Base-by-base conservation (phyloP, 129 eudicot species). In the Pulicaria dysenterica region DNA sequence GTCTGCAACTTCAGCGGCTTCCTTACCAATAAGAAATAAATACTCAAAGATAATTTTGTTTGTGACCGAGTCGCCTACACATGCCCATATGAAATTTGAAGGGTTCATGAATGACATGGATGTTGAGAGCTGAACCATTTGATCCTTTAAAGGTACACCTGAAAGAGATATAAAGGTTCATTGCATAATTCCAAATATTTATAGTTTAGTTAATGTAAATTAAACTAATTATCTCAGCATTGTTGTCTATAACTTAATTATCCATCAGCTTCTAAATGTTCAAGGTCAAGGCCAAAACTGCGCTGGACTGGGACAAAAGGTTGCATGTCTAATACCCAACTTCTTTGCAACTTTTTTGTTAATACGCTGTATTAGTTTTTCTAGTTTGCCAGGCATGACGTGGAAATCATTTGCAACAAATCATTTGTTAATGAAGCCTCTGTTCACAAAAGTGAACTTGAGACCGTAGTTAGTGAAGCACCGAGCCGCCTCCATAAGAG, bases 361-460 rank as follows among this genome's bases (percentile, higher is more conserved):
- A n/a, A 80, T 77, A 55, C 6, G 24, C 10, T 84, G 67, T 5
- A 87, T 71, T 4, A 87, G 84, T 37, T 73, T 70, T 15, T 82
- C 79, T n/a, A 84, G 64, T 49, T 82, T 72, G 38, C 0, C 45
- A 10, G 85, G 83, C 81, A 80, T 67, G 74, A 66, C 45, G 84
- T 51, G 3, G 78, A 77, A 31, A 71, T 76, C 59, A 88, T n/a
- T 34, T 51, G 47, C 58, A 84, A 58, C 42, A 41, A 12, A 10
- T 74, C 82, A 3, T 31, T 55, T 38, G 72, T 85, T 87, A 53
- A n/a, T 73, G 76, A 76, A 69, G 13, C 79, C 77, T 3, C 79
- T 82, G 69, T 80, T 87, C 16, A 82, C 80, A 49, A 84, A 79
- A 4, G 87, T 87, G 55, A 82, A 77, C 71, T 50, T 76, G 68